These are phyloP conservation scores for Kluyveromyces sp. DNA, from an alignment of 1,139 yeast genomes.

Conservation along the genomic window DNA sequence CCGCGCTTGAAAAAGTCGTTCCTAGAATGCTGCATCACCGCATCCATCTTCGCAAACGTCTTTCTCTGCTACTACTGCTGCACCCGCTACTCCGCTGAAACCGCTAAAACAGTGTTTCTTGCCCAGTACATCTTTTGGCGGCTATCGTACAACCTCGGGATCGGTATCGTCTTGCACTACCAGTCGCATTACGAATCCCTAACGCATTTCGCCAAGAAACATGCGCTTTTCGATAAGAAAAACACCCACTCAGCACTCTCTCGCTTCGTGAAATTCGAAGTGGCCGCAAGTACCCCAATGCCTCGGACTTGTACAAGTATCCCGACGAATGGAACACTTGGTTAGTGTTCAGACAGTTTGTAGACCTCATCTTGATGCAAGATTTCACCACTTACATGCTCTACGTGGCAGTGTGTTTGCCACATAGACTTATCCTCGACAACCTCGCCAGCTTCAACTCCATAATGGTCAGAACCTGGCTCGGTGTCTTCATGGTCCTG, in stretches of 20 bases:
- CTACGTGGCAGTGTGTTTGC: constrained; percentile 56
- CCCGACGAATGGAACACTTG: constrained; percentile 82
- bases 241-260: constrained; percentile 34
- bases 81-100: constrained; percentile 14
- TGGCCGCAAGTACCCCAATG: constrained; percentile 55
- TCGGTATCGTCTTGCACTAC: constrained; percentile 59
- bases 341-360: constrained; percentile 72
- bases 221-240: constrained; percentile 39
- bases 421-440: constrained; percentile 13
- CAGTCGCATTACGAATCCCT: constrained; percentile 57
- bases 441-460: constrained; percentile 27
- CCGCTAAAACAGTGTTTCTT: constrained; percentile 27
- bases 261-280: constrained; percentile 39
- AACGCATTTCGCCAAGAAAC: constrained; percentile 46
- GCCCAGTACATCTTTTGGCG: constrained; percentile 69
- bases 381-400: constrained; percentile 75
- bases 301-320: constrained; percentile 41
- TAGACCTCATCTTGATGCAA: constrained; percentile 78
- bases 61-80: constrained; percentile 39
- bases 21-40: constrained; percentile 54
- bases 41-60: constrained; percentile 44
- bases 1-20: constrained; percentile 65
- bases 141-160: constrained; percentile 67
- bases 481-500: constrained; percentile 46
- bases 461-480: constrained; percentile 33